Conservation (phyloP, 208 protist genomes). For the Trypanosoma caninum region DNA sequence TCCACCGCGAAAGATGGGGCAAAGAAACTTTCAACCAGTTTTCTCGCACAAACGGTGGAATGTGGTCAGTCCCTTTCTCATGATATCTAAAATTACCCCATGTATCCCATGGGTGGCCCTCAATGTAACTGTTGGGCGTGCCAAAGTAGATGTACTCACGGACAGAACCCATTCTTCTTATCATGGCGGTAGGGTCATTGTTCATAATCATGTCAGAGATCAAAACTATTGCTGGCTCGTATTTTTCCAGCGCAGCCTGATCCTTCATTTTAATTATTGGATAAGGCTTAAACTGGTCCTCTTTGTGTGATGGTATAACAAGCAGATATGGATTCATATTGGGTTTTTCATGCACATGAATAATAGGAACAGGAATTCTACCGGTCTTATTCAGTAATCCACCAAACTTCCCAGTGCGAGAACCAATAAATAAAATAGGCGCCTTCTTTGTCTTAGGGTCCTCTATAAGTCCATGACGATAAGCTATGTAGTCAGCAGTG, state of each 20-base stretch:
- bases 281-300: slow-evolving; percentile 76
- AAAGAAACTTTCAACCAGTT: slow-evolving; percentile 68
- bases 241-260: slow-evolving; percentile 79
- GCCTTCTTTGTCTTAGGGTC: slow-evolving; percentile 58
- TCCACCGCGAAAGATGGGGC: slow-evolving; percentile 76
- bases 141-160: slow-evolving; percentile 87
- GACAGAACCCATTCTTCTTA: slow-evolving; percentile 76
- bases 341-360: slow-evolving; percentile 79
- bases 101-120: slow-evolving; percentile 81
- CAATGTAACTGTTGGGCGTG: slow-evolving; percentile 79
- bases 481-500: slow-evolving; percentile 70
- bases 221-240: slow-evolving; percentile 81
- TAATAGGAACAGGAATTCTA: slow-evolving; percentile 74
- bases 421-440: slow-evolving; percentile 81
- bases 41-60: slow-evolving; percentile 74
- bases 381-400: slow-evolving; percentile 70
- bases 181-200: slow-evolving; percentile 63
- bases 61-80: slow-evolving; percentile 40
- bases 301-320: slow-evolving; percentile 77
- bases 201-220: slow-evolving; percentile 85
- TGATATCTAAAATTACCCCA: slow-evolving; percentile 85
- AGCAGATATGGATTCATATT: slow-evolving; percentile 86
- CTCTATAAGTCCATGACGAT: slow-evolving; percentile 64
- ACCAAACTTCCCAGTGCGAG: slow-evolving; percentile 72
- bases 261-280: slow-evolving; percentile 84